These are phyloP conservation scores for Rhodosporidiobolus sp. DNA, from an alignment of 768 basidiomycete genomes.

Conservation along the genomic window DNA sequence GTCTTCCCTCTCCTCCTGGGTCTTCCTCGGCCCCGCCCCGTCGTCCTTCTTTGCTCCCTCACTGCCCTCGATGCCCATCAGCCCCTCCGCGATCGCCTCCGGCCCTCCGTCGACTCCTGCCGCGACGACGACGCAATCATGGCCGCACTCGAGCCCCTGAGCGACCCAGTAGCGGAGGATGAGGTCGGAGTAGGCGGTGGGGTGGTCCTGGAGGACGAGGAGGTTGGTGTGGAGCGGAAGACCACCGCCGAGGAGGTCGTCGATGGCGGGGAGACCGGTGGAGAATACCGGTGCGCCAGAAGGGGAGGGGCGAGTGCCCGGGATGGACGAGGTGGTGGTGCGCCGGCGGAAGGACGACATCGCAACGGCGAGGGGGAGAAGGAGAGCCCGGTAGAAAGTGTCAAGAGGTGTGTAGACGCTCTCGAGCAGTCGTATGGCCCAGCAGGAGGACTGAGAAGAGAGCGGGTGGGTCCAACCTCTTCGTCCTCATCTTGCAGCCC, in stretches of 20 bases:
- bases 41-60: conserved; percentile 24
- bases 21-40: conserved; percentile 47
- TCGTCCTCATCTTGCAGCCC: too few species aligned
- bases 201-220: conserved; percentile 75
- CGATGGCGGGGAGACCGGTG: conserved; percentile 85
- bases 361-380: too few species aligned
- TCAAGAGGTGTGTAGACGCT: too few species aligned
- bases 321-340: conserved; percentile 38
- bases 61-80: conserved; percentile 61
- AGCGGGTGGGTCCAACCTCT: too few species aligned
- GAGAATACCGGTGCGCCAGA: conserved; percentile 54
- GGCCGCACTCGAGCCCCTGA: conserved; percentile 73
- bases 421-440: too few species aligned
- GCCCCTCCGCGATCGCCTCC: conserved; percentile 60
- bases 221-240: conserved; percentile 75
- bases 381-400: too few species aligned
- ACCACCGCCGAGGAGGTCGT: conserved; percentile 91
- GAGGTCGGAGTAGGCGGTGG: conserved; percentile 79
- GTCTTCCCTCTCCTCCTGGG: conserved; percentile 28
- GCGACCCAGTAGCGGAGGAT: conserved; percentile 84
- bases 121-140: conserved; percentile 66
- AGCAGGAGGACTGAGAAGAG: too few species aligned
- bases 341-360: conserved; percentile 49
- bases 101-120: conserved; percentile 52
- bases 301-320: conserved; percentile 48